Evolutionary conservation across 495 filamentous ascomycete genomes (phyloP).

Genomic region (Penicillium longicatenatum): DNA sequence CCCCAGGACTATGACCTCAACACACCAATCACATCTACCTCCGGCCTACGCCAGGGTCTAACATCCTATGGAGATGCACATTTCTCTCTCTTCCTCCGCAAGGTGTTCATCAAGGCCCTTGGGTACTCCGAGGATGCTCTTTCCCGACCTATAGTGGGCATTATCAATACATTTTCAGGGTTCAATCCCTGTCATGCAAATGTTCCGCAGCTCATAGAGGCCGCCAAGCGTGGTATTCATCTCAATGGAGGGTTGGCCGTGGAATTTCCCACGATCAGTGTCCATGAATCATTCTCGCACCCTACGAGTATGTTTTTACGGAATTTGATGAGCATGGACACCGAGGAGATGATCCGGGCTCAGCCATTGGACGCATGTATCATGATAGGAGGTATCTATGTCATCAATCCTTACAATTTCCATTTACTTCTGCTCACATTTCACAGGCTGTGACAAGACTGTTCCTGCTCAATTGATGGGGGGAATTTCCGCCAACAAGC

Average conservation of each 20-base stretch:
- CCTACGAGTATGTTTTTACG: conserved; percentile 70
- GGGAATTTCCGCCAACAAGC: conserved; percentile 69
- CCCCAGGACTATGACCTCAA: conserved; percentile 56
- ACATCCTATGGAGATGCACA: conserved; percentile 70
- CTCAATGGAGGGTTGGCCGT: conserved; percentile 61
- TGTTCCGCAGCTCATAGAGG: conserved; percentile 66
- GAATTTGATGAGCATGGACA: conserved; percentile 74
- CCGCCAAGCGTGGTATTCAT: conserved; percentile 62
- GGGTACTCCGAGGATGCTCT: conserved; percentile 69
- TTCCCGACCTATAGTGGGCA: conserved; percentile 63
- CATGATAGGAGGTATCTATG: conserved; percentile 59
- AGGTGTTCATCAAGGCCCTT: conserved; percentile 70
- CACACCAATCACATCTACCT: conserved; percentile 45
- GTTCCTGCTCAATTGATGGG: conserved; percentile 70
- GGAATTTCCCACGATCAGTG: conserved; percentile 67
- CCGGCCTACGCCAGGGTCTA: conserved; percentile 60
- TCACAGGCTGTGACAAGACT: conserved; percentile 65
- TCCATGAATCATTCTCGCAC: conserved; percentile 63
- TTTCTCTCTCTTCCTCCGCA: conserved; percentile 69
- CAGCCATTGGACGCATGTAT: conserved; percentile 66
- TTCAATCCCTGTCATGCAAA: conserved; percentile 73
- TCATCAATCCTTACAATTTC: neutral
- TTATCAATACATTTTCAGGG: conserved; percentile 65
- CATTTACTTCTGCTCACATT: conserved; percentile 1
- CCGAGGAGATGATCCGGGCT: conserved; percentile 68